phyloP scores from a whole-genome alignment of 1,284 basidiomycete species.

The Fomitopsis betulina region DNA sequence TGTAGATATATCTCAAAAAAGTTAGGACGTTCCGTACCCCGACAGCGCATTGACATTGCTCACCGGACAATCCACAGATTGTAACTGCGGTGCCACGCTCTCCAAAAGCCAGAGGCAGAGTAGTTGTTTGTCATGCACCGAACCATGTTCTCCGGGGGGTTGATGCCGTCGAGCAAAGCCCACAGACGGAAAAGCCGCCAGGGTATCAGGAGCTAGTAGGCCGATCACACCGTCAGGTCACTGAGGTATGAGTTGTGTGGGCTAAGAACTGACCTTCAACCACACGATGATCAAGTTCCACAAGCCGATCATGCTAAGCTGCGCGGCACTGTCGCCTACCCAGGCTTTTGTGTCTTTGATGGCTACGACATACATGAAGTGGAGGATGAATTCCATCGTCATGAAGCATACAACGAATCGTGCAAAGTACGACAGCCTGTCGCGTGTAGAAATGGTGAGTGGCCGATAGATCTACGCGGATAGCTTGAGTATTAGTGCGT shows the following conservation, averaged over 20 bases:
- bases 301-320: slow-evolving; percentile 92
- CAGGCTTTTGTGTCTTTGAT: slow-evolving; percentile 88
- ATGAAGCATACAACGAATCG: slow-evolving; percentile 75
- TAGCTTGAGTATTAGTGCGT: not conserved
- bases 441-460: slow-evolving; percentile 31
- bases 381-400: slow-evolving; percentile 89
- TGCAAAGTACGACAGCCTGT: slow-evolving; percentile 52
- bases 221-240: not conserved
- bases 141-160: slow-evolving; percentile 98
- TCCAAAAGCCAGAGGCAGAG: slow-evolving; percentile 91
- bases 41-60: slow-evolving; percentile 6
- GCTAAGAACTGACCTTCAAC: slow-evolving; percentile 73
- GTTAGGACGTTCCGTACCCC: not conserved
- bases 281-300: slow-evolving; percentile 98
- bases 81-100: slow-evolving; percentile 95
- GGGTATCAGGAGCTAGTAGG: slow-evolving; percentile 80
- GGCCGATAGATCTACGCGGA: slow-evolving; percentile 50
- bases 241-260: not conserved
- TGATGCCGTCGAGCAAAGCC: slow-evolving; percentile 87
- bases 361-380: slow-evolving; percentile 96
- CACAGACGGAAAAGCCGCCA: slow-evolving; percentile 98
- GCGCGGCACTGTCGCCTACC: slow-evolving; percentile 68
- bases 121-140: slow-evolving; percentile 99
- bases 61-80: slow-evolving; percentile 95
- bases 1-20: slow-evolving; percentile 80